Percentiles rank a stretch among this genome's conserved stretches.
Conservation (phyloP, 2,329 filamentous ascomycete genomes). For the Colletotrichum lindemuthianum region DNA sequence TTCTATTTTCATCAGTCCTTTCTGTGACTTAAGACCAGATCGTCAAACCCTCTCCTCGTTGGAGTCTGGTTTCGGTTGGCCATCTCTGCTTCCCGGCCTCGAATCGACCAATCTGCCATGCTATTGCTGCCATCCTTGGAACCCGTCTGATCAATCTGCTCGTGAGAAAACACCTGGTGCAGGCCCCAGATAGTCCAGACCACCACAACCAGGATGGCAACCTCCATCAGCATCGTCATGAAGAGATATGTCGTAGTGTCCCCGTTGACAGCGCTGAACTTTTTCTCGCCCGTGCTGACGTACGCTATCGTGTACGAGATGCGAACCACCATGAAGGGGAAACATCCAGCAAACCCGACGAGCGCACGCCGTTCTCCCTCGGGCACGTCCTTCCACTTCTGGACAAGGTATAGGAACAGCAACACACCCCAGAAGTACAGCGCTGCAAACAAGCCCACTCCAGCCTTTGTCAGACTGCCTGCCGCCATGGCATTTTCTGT, state of each 20-base stretch:
- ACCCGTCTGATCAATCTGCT: background rate
- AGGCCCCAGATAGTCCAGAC: constrained; percentile 28
- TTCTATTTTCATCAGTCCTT: too few species aligned
- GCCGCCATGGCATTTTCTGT: constrained; percentile 32
- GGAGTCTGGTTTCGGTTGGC: too few species aligned
- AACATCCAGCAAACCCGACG: constrained; percentile 25
- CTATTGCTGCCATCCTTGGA: background rate
- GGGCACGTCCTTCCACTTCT: constrained; percentile 17
- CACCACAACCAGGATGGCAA: constrained; percentile 15
- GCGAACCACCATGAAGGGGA: constrained; percentile 34
- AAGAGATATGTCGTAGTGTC: constrained; percentile 31
- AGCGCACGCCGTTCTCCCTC: constrained; percentile 24
- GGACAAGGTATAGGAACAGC: constrained; percentile 27
- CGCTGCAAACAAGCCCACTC: constrained; percentile 34
- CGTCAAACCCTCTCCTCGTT: too few species aligned
- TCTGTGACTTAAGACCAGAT: too few species aligned
- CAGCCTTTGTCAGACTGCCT: constrained; percentile 32
- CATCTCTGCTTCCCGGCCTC: background rate
- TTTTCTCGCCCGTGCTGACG: constrained; percentile 33
- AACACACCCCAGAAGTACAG: constrained; percentile 36
- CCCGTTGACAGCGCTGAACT: constrained; percentile 35
- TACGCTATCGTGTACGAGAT: constrained; percentile 36
- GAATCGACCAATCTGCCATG: constrained; percentile 10
- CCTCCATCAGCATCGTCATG: constrained; percentile 35
- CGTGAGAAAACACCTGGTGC: background rate